A percentile compares a stretch with the other conserved stretches of the same genome.
These are phyloP conservation scores for Wickerhamomyces sp. DNA, from an alignment of 1,139 yeast genomes.

Conservation along the genomic window DNA sequence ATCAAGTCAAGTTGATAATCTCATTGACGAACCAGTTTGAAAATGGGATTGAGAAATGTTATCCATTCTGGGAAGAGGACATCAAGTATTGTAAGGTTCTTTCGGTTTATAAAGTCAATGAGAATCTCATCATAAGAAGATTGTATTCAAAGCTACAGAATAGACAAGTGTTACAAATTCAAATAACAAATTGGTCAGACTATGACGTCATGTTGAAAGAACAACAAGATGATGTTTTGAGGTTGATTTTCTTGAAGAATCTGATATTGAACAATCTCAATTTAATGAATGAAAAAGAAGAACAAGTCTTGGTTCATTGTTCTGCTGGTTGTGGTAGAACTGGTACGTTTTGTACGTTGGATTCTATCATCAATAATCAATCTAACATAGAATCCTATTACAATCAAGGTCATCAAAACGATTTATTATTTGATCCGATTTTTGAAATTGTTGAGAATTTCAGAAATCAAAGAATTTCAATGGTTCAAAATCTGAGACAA, in stretches of 20 bases:
- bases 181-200: slow-evolving; percentile 77
- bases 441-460: slow-evolving; percentile 42
- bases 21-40: slow-evolving; percentile 60
- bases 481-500: slow-evolving; percentile 82
- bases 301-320: slow-evolving; percentile 62
- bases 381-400: slow-evolving; percentile 15
- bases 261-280: slow-evolving; percentile 12
- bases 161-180: slow-evolving; percentile 53
- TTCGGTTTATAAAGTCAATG: slow-evolving; percentile 7
- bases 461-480: slow-evolving; percentile 70
- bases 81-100: slow-evolving; percentile 6
- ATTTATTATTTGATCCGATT: slow-evolving; percentile 43
- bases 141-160: slow-evolving; percentile 27
- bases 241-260: slow-evolving; percentile 28
- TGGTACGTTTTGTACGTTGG: slow-evolving; percentile 78
- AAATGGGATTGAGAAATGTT: slow-evolving; percentile 51
- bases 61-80: slow-evolving; percentile 44
- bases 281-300: slow-evolving; percentile 2
- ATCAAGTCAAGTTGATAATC: slow-evolving; percentile 56
- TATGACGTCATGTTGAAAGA: slow-evolving; percentile 43
- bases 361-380: slow-evolving; percentile 35
- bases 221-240: slow-evolving; percentile 29
- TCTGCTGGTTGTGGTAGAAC: slow-evolving; percentile 93
- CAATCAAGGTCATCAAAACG: slow-evolving; percentile 12
- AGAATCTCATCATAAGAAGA: slow-evolving; percentile 34